Percentiles rank a stretch among this genome's conserved stretches.
These are phyloP conservation scores for Talaromyces nanjingensis DNA, from an alignment of 495 filamentous ascomycete genomes.

Conservation along the genomic window DNA sequence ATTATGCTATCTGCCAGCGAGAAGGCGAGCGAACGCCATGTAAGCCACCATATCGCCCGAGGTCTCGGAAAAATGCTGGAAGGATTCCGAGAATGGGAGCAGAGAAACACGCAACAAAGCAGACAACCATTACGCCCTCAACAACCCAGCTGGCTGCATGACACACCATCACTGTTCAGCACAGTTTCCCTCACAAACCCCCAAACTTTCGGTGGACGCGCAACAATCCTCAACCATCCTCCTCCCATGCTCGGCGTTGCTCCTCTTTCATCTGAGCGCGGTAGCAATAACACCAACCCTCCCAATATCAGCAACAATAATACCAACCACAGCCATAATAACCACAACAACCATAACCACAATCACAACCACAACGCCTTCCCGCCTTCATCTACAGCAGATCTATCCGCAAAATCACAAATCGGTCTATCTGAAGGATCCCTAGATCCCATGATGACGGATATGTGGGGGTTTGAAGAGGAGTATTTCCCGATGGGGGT, in stretches of 20 bases:
- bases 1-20: slow-evolving; percentile 43
- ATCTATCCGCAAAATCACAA: slow-evolving; percentile 21
- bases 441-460: slow-evolving; percentile 41
- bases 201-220: slow-evolving; percentile 32
- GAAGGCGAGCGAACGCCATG: slow-evolving; percentile 44
- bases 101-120: slow-evolving; percentile 18
- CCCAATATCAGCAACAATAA: neutral
- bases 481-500: slow-evolving; percentile 44
- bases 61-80: slow-evolving; percentile 48
- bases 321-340: neutral
- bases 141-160: slow-evolving; percentile 15
- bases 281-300: slow-evolving; percentile 23
- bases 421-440: slow-evolving; percentile 38
- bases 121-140: slow-evolving; percentile 6
- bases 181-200: slow-evolving; percentile 33
- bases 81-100: slow-evolving; percentile 41
- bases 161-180: slow-evolving; percentile 31
- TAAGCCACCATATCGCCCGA: slow-evolving; percentile 46
- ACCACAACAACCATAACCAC: neutral
- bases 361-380: neutral
- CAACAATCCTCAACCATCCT: slow-evolving; percentile 35
- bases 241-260: slow-evolving; percentile 35
- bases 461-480: slow-evolving; percentile 42
- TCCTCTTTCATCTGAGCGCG: slow-evolving; percentile 37
- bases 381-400: slow-evolving; percentile 7